Conservation (phyloP, 116 monocot species). For the Thalassia testudinum region DNA sequence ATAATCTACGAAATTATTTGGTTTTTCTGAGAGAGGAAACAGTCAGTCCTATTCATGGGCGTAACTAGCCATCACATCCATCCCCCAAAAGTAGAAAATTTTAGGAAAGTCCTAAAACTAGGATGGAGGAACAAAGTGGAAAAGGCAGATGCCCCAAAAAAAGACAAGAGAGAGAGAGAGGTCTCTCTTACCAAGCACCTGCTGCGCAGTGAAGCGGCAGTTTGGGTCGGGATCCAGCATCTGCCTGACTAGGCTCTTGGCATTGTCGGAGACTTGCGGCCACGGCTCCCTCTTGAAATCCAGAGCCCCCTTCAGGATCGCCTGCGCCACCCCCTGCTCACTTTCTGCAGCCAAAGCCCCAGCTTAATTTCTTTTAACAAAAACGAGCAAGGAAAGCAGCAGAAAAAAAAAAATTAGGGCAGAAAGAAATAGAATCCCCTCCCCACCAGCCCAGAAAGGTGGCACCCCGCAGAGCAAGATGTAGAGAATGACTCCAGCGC, state of each 20-base stretch:
- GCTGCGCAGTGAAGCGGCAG: constrained; percentile 38
- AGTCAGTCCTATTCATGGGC: too few relatives aligned
- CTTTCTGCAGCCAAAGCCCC: constrained; percentile 23
- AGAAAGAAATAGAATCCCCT: too few relatives aligned
- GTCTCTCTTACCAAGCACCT: constrained; percentile 48
- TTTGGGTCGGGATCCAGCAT: constrained; percentile 71
- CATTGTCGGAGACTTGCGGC: constrained; percentile 51
- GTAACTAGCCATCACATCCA: too few relatives aligned
- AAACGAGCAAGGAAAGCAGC: neutral
- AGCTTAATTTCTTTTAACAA: neutral
- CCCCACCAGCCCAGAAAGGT: constrained; percentile 75
- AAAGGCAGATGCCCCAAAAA: too few relatives aligned
- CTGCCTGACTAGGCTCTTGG: constrained; percentile 48
- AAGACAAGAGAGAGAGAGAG: too few relatives aligned
- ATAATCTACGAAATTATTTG: too few relatives aligned
- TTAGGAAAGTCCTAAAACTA: too few relatives aligned
- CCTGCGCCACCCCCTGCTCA: constrained; percentile 67
- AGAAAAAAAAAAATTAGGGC: too few relatives aligned
- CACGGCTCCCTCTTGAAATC: constrained; percentile 83
- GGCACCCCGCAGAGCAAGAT: constrained; percentile 78
- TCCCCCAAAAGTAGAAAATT: too few relatives aligned
- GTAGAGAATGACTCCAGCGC: constrained; percentile 81
- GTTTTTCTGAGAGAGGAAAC: too few relatives aligned
- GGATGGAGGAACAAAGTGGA: too few relatives aligned
- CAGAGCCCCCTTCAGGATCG: constrained; percentile 30